These are phyloP conservation scores for Vanrija sp. DNA, from an alignment of 1,284 basidiomycete genomes.

Conservation along the genomic window DNA sequence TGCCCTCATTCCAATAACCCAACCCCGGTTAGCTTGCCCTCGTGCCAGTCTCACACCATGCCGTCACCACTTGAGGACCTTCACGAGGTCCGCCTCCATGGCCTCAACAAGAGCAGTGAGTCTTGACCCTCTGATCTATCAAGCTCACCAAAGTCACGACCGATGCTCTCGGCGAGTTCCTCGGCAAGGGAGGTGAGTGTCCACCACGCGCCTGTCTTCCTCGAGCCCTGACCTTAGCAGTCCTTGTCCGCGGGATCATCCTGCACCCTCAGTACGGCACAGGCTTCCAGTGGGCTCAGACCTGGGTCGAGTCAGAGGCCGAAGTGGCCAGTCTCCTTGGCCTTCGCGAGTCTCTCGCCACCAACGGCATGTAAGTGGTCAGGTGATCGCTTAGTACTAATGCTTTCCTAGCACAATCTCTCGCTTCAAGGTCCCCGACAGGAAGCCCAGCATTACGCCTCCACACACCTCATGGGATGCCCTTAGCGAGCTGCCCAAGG, in stretches of 20 bases:
- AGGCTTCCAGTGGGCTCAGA: conserved; percentile 35
- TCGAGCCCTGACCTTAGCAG: conserved; percentile 7
- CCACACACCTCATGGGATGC: conserved; percentile 15
- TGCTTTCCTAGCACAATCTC: conserved; percentile 10
- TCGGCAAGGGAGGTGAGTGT: conserved; percentile 27
- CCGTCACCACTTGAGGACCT: conserved; percentile 2
- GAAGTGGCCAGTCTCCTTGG: conserved; percentile 31
- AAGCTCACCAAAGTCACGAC: conserved; percentile 27
- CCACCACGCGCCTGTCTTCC: not conserved
- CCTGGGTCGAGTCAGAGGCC: conserved; percentile 30
- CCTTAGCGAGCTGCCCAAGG: conserved; percentile 3
- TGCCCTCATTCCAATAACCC: not conserved
- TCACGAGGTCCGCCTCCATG: conserved; percentile 27
- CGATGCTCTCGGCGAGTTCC: conserved; percentile 31
- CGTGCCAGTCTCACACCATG: too few relatives aligned
- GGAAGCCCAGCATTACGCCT: not conserved
- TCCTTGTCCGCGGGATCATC: conserved; percentile 27
- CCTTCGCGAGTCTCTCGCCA: conserved; percentile 25
- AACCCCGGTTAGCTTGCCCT: too few relatives aligned
- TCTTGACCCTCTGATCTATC: too few relatives aligned
- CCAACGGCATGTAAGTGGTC: conserved; percentile 33
- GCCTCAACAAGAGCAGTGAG: conserved; percentile 23
- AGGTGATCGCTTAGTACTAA: not conserved
- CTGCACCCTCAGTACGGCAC: conserved; percentile 19
- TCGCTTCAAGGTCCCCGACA: not conserved